A percentile compares a stretch with the other conserved stretches of the same genome.
Evolutionary conservation across 257 asterid species (phyloP).

Genomic region (Capsicum pubescens): DNA sequence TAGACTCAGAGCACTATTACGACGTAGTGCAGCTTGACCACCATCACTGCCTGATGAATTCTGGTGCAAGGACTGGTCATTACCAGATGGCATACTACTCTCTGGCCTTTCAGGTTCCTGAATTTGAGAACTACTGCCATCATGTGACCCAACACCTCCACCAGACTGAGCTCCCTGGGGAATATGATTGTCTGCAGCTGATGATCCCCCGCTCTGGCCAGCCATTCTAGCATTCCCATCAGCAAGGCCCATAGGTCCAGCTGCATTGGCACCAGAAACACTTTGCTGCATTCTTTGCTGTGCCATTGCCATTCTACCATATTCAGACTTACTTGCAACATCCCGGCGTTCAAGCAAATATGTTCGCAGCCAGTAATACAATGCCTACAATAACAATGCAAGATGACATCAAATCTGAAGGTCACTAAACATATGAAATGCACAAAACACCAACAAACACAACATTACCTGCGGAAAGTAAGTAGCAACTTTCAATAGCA

Average conservation of each 20-base stretch:
- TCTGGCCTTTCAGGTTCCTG: conserved; percentile 87
- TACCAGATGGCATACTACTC: conserved; percentile 69
- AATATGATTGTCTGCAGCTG: conserved; percentile 76
- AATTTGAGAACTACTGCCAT: conserved; percentile 72
- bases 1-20: conserved; percentile 78
- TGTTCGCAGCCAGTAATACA: conserved; percentile 98
- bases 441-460: conserved; percentile 27
- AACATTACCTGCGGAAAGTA: conserved; percentile 87
- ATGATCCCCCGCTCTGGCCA: conserved; percentile 67
- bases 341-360: conserved; percentile 98
- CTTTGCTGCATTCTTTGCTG: conserved; percentile 98
- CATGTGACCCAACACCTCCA: conserved; percentile 77
- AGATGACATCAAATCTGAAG: conserved; percentile 34
- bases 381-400: conserved; percentile 59
- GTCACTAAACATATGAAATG: conserved; percentile 30
- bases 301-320: conserved; percentile 95
- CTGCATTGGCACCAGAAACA: conserved; percentile 56
- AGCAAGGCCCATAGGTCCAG: conserved; percentile 63
- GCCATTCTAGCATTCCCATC: conserved; percentile 76
- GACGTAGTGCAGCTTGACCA: conserved; percentile 78
- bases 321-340: conserved; percentile 95
- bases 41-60: conserved; percentile 70
- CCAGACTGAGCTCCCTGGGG: conserved; percentile 77
- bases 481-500: conserved; percentile 84
- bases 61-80: conserved; percentile 72